Conservation (phyloP, 2,329 filamentous ascomycete species). For the Fusarium euwallaceae region DNA sequence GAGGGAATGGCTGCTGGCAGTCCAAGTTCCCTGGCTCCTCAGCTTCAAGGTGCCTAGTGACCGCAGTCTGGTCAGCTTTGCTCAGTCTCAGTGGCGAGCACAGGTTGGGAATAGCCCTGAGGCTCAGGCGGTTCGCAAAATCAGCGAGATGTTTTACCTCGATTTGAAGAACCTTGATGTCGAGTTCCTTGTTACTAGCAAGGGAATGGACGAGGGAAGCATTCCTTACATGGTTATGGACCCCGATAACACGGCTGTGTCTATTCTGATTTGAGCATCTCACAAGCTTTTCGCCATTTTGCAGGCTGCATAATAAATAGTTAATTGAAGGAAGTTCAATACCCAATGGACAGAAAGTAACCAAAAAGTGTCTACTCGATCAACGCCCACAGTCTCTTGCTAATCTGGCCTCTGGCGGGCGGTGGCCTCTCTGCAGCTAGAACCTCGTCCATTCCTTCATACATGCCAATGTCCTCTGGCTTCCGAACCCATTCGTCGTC, state of each 20-base stretch:
- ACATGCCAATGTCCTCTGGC: background rate
- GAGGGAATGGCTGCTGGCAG: slow-evolving; percentile 60
- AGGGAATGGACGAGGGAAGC: slow-evolving; percentile 50
- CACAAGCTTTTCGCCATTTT: background rate
- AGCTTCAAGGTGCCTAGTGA: slow-evolving; percentile 58
- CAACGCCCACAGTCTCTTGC: background rate
- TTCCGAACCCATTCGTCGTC: background rate
- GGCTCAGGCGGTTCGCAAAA: slow-evolving; percentile 17
- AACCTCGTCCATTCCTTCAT: background rate
- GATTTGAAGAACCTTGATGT: slow-evolving; percentile 47
- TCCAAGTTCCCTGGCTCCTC: slow-evolving; percentile 60
- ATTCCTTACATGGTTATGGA: slow-evolving; percentile 57
- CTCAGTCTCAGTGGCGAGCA: slow-evolving; percentile 53
- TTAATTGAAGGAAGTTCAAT: background rate
- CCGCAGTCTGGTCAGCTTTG: slow-evolving; percentile 57
- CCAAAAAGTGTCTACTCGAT: background rate
- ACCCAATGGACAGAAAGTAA: background rate
- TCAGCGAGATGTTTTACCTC: slow-evolving; percentile 43
- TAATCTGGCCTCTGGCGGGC: background rate
- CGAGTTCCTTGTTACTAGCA: slow-evolving; percentile 49
- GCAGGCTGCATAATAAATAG: background rate
- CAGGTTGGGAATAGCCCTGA: slow-evolving; percentile 44
- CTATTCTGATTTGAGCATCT: slow-evolving; percentile 32
- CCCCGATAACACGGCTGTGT: slow-evolving; percentile 54
- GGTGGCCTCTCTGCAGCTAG: background rate